A percentile compares a stretch with the other conserved stretches of the same genome.
Evolutionary conservation across 345 rosid species (phyloP).

Genomic region (Pistacia vera): DNA sequence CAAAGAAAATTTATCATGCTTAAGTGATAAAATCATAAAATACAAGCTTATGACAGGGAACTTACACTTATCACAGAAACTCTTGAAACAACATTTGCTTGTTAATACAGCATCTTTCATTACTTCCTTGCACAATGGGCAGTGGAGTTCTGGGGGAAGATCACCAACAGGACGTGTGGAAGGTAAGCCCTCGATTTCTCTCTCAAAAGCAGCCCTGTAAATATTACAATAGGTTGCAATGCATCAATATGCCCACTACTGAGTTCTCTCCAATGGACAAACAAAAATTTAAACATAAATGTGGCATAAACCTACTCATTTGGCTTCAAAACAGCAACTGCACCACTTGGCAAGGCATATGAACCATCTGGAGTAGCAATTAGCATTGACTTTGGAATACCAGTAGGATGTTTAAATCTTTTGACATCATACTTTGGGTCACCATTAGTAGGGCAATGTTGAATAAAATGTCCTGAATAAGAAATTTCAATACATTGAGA

Average conservation of each 20-base stretch:
- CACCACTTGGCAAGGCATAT: slow-evolving; percentile 96
- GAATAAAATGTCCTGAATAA: slow-evolving; percentile 89
- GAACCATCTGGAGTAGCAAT: slow-evolving; percentile 96
- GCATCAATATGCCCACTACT: not conserved
- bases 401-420: slow-evolving; percentile 94
- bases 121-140: slow-evolving; percentile 93
- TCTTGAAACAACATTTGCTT: slow-evolving; percentile 88
- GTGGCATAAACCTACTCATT: slow-evolving; percentile 68
- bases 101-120: slow-evolving; percentile 95
- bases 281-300: not conserved
- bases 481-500: slow-evolving; percentile 6
- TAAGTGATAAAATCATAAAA: not conserved
- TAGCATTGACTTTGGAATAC: slow-evolving; percentile 98
- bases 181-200: slow-evolving; percentile 90
- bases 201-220: slow-evolving; percentile 96
- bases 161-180: slow-evolving; percentile 91
- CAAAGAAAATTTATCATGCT: not conserved
- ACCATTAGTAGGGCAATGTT: slow-evolving; percentile 98
- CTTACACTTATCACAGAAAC: slow-evolving; percentile 90
- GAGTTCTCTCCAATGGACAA: not conserved
- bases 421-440: slow-evolving; percentile 90
- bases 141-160: slow-evolving; percentile 94
- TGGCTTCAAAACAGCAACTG: slow-evolving; percentile 90
- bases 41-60: not conserved
- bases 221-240: not conserved